These are phyloP conservation scores for Phytopythium cucurbitacearum DNA, from an alignment of 352 stramenopile genomes.

Conservation along the genomic window DNA sequence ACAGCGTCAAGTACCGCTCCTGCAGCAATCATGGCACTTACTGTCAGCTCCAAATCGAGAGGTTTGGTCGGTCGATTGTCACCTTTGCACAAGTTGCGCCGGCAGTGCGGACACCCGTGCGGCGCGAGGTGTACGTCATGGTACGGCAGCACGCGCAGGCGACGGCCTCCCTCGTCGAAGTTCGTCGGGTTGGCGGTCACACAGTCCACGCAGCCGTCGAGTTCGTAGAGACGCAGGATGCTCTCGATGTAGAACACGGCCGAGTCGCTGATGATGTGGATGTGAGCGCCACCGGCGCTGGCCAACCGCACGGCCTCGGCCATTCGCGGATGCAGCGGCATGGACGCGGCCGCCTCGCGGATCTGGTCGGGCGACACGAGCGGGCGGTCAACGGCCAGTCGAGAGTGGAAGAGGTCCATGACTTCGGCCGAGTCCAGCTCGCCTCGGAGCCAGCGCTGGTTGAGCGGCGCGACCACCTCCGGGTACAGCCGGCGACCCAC, in stretches of 20 bases:
- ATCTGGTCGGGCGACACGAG: slow-evolving; percentile 20
- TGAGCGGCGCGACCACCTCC: slow-evolving; percentile 16
- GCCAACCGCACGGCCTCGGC: slow-evolving; percentile 41
- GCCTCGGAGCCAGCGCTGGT: slow-evolving; percentile 7
- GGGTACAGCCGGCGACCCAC: slow-evolving; percentile 26
- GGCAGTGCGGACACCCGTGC: slow-evolving; percentile 41
- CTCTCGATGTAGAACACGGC: slow-evolving; percentile 43
- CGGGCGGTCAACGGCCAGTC: slow-evolving; percentile 19
- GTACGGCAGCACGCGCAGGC: slow-evolving; percentile 33
- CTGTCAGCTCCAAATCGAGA: neutral
- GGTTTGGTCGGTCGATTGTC: neutral
- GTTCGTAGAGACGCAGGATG: slow-evolving; percentile 25
- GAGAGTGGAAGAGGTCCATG: slow-evolving; percentile 26
- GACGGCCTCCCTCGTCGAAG: slow-evolving; percentile 10
- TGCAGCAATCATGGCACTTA: neutral
- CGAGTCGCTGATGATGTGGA: slow-evolving; percentile 49
- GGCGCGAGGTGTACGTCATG: slow-evolving; percentile 18
- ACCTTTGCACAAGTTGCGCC: slow-evolving; percentile 66
- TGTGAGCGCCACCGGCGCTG: slow-evolving; percentile 19
- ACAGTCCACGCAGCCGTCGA: slow-evolving; percentile 24
- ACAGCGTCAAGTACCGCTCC: too few species aligned
- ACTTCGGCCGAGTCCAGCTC: slow-evolving; percentile 17
- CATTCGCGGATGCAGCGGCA: slow-evolving; percentile 32
- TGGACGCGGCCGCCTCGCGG: slow-evolving; percentile 13
- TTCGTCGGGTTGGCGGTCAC: slow-evolving; percentile 37